A percentile compares a stretch with the other conserved stretches of the same genome.
phyloP scores from a whole-genome alignment of 108 stramenopile genomes.

The Cyclotella baltica region DNA sequence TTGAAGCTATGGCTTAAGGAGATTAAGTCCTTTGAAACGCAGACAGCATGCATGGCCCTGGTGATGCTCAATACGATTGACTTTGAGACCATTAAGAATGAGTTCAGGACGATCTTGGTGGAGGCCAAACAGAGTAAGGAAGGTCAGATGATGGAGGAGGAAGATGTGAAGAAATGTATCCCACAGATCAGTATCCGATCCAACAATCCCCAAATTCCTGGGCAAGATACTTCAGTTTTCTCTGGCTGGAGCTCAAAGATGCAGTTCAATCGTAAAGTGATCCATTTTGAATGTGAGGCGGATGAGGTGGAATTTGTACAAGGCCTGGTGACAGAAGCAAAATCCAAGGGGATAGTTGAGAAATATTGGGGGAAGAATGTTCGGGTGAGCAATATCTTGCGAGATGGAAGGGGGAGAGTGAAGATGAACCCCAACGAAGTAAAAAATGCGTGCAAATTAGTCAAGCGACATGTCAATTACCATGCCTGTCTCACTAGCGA shows the following conservation, averaged over 20 bases:
- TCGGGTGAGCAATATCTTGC: background rate
- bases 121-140: background rate
- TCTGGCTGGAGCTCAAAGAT: background rate
- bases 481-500: background rate
- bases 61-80: background rate
- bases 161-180: background rate
- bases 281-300: background rate
- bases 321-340: background rate
- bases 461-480: background rate
- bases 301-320: background rate
- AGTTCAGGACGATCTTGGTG: background rate
- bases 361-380: slow-evolving; percentile 1
- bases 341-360: background rate
- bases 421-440: background rate
- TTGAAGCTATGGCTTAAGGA: background rate
- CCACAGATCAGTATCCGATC: background rate
- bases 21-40: background rate
- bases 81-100: background rate
- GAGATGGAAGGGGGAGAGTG: background rate
- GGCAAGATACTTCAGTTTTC: background rate
- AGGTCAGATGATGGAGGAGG: background rate
- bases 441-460: background rate
- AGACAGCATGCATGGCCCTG: background rate
- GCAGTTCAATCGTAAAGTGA: background rate
- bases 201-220: background rate